Evolutionary conservation across 2,329 filamentous ascomycete genomes (phyloP), one percentile per base, ranked within the genome.

Genomic region (Colletotrichum tofieldiae): DNA sequence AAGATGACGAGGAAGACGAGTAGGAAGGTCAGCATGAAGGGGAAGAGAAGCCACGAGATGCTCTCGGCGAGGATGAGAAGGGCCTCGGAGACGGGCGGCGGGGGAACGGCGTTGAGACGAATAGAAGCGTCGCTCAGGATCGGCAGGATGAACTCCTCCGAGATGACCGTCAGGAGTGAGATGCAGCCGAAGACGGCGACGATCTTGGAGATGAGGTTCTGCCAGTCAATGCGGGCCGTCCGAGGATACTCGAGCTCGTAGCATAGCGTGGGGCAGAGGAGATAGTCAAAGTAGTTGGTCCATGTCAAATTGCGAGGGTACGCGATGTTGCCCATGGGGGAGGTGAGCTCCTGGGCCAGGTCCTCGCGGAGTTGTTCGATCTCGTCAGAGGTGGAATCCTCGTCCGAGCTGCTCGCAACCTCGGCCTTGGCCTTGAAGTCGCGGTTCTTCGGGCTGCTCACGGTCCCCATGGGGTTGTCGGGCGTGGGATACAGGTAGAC

Each of bases 1-100:
- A 98, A 99, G 78, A 98, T 98, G 81, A 98, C 95, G 71, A 99
- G 91, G 85, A 99, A 99, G 67, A 98, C 95, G 59, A 98, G 91
- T 5, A 98, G 86, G 81, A 98, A 97, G 5, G 93, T 97, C 73
- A 98, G 88, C 94, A 98, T 98, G 82, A 98, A 99, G 3, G 96
- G 96, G 83, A 98, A 98, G 29, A 99, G 89, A 23, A 99, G 90
- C 86, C 94, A 92, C 69, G 93, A 96, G 79, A 98, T 95, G 18
- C 93, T 95, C 86, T 98, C 96, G 37, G 93, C 91, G 32, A 99
- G 88, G 75, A 98, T 91, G 72, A 99, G 89, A 3, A 91, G 86
- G 67, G 90, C 90, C 74, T 98, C 96, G 1, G 88, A 83, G 37
- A 86, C 79, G 51, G 86, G 81, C 3, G 82, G 78, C 1, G 78